Conservation (phyloP, 2,329 filamentous ascomycete species). For the Hypoxylon sp. region DNA sequence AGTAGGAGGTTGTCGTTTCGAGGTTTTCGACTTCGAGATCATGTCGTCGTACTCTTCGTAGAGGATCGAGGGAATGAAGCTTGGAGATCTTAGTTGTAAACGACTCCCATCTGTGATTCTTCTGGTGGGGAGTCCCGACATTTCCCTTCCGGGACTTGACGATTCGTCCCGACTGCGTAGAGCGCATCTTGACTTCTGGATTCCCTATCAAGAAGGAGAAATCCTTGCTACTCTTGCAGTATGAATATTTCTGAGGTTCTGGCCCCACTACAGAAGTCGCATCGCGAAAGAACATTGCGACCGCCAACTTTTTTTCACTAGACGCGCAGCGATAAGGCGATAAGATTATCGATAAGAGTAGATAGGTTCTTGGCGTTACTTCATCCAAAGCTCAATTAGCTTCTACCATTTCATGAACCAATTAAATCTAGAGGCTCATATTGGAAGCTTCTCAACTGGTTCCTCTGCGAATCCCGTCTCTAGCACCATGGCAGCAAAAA, state of each 20-base stretch:
- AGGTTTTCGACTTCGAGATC: slow-evolving; percentile 84
- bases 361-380: neutral
- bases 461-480: neutral
- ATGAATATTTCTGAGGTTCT: slow-evolving; percentile 25
- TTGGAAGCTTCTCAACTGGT: slow-evolving; percentile 24
- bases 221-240: slow-evolving; percentile 28
- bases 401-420: slow-evolving; percentile 2
- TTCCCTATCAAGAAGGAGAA: slow-evolving; percentile 16
- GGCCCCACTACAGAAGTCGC: slow-evolving; percentile 42
- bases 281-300: slow-evolving; percentile 29
- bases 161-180: slow-evolving; percentile 75
- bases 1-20: slow-evolving; percentile 85
- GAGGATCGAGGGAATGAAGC: slow-evolving; percentile 88
- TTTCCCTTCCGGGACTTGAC: slow-evolving; percentile 78
- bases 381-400: neutral
- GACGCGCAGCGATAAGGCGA: slow-evolving; percentile 41
- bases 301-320: slow-evolving; percentile 46
- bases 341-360: slow-evolving; percentile 35
- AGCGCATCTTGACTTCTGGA: slow-evolving; percentile 66
- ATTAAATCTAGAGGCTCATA: slow-evolving; percentile 16
- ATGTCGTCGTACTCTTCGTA: slow-evolving; percentile 88
- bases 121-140: slow-evolving; percentile 78
- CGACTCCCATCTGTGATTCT: slow-evolving; percentile 90
- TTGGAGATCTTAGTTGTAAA: slow-evolving; percentile 92
- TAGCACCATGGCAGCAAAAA: slow-evolving; percentile 62